Evolutionary conservation across 1,139 yeast genomes (phyloP), one percentile per base, ranked within the genome.

Genomic region (Citeromyces hawaiiensis): DNA sequence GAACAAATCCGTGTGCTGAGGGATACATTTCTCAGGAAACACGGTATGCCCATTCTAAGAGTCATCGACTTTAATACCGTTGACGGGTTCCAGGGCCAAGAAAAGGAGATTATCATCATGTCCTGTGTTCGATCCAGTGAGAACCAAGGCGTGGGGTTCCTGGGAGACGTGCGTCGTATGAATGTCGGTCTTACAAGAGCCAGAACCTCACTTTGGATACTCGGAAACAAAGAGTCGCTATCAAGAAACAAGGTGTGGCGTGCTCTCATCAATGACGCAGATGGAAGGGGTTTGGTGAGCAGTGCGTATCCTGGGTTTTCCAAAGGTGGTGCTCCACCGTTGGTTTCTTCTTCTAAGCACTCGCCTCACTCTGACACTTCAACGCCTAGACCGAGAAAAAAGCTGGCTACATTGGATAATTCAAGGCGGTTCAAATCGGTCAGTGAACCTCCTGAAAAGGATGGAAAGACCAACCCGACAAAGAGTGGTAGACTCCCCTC

Each of bases 61-160:
- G 80, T 74, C 44, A 75, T 93, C 39, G 95, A 85, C 54, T 87
- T 93, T 61, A 87, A 88, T 52, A 87, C 99, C 0, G 91, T 91
- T 42, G 98, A 91, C 66, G 98, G 98, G 1, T 91, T 87, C 55
- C 98, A 91, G 64, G 98, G 98, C 49, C 97, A 91, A 57, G 98
- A 91, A 55, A 91, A 88, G 56, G 97, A 91, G 48, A 77, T 93
- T 40, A 85, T 91, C 46, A 75, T 91, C 37, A 78, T 91, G 68
- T 87, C 97, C 0, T 88, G 97, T 72, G 98, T 93, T 6, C 72
- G 98, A 53, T 94, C 96, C 3, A 63, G 53, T 19, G 52, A 48
- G 8, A 46, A 50, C 11, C 68, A 69, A 4, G 74, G 85, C 41
- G 91, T 88, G 46, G 97, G 97, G 21, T 88, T 88, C 59, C 71